Percentiles rank a stretch among this genome's conserved stretches.
phyloP scores from a whole-genome alignment of 139 green algal genomes.

The Nannochloris sp. region DNA sequence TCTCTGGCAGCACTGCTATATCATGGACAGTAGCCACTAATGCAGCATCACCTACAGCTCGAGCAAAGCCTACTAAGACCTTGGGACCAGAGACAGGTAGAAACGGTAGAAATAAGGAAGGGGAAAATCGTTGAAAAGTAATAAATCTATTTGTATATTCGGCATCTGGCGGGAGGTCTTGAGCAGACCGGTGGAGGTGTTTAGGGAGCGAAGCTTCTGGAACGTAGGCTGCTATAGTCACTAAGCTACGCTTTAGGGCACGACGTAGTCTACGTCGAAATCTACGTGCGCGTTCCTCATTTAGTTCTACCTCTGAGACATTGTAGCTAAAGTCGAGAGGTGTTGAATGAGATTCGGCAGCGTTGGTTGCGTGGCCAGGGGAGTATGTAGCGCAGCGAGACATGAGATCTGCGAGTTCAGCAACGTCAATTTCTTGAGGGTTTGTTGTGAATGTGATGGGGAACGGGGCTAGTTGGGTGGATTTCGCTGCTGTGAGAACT shows the following conservation, averaged over 20 bases:
- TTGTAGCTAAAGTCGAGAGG: too few relatives aligned
- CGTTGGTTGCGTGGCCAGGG: background rate
- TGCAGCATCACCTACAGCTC: slow-evolving; percentile 18
- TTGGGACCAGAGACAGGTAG: background rate
- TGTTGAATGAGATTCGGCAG: background rate
- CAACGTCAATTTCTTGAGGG: background rate
- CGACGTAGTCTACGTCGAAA: background rate
- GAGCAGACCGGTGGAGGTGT: background rate
- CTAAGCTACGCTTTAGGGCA: slow-evolving; percentile 8
- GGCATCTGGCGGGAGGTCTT: background rate
- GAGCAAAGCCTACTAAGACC: slow-evolving; percentile 29
- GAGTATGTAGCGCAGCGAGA: background rate
- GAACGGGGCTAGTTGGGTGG: background rate
- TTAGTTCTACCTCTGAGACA: too few relatives aligned
- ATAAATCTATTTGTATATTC: background rate
- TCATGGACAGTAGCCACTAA: slow-evolving; percentile 30
- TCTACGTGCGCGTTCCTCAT: too few relatives aligned
- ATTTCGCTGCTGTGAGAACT: background rate
- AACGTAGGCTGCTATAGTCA: slow-evolving; percentile 5
- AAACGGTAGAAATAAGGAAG: too few relatives aligned
- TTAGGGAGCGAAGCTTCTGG: background rate
- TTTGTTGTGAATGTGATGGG: background rate
- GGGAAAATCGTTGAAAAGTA: background rate
- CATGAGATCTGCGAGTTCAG: background rate
- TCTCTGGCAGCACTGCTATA: slow-evolving; percentile 20